Evolutionary conservation across 495 filamentous ascomycete genomes (phyloP).

Genomic region (Echria macrotheca): DNA sequence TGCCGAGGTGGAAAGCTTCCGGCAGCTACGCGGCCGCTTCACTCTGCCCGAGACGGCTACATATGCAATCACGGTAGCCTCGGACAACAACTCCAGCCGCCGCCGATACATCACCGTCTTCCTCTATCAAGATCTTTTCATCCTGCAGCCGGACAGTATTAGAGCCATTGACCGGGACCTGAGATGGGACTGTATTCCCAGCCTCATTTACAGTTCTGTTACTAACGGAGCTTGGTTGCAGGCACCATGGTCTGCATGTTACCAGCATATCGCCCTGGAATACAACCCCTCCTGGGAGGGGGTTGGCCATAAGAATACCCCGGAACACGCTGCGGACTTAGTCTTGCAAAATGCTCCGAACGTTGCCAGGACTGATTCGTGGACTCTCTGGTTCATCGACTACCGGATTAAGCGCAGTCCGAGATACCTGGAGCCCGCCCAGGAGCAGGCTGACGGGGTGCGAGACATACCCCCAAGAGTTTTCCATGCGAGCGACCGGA

Average conservation of each 20-base stretch:
- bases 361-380: no score
- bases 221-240: no score
- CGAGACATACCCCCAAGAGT: not conserved
- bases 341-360: no score
- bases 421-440: no score
- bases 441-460: no score
- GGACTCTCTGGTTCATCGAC: no score
- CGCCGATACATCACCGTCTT: slow-evolving; percentile 12
- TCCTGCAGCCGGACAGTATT: slow-evolving; percentile 4
- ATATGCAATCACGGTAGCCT: not conserved
- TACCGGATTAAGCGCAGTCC: slow-evolving; percentile 13
- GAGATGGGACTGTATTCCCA: slow-evolving; percentile 4
- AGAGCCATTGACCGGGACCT: not conserved
- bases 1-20: not conserved
- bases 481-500: slow-evolving; percentile 12
- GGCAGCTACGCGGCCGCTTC: not conserved
- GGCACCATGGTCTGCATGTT: no score
- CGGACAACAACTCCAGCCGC: not conserved
- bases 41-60: slow-evolving; percentile 7
- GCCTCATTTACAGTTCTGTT: no score
- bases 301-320: not conserved
- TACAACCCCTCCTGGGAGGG: slow-evolving; percentile 9
- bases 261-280: slow-evolving; percentile 10
- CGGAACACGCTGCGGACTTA: no score
- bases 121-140: slow-evolving; percentile 6